Percentiles rank a stretch among this genome's conserved stretches.
phyloP scores from a whole-genome alignment of 805 yeast genomes.

The Cyberlindnera mycetangii region DNA sequence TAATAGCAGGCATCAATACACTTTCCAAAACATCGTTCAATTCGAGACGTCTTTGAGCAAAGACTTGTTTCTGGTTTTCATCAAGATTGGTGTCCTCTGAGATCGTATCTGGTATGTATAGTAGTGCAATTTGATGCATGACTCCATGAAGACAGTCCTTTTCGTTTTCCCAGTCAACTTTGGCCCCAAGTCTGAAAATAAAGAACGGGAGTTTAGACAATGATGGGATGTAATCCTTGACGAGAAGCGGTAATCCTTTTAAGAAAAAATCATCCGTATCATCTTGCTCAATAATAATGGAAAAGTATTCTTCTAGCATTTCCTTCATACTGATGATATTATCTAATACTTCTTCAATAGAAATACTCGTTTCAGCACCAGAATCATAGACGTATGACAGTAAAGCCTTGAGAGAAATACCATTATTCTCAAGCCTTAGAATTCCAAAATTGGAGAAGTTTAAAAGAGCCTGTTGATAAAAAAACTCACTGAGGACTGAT shows the following conservation, averaged over 20 bases:
- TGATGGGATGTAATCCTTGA: constrained; percentile 62
- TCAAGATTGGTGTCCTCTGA: constrained; percentile 25
- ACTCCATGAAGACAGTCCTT: constrained; percentile 64
- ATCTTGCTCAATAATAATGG: constrained; percentile 38
- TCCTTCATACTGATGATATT: constrained; percentile 52
- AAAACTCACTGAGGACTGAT: constrained; percentile 60
- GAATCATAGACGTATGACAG: constrained; percentile 13
- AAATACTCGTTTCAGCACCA: constrained; percentile 19
- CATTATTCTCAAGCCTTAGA: constrained; percentile 37
- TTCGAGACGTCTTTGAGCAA: constrained; percentile 29
- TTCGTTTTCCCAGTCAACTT: constrained; percentile 67
- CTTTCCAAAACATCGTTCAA: constrained; percentile 47
- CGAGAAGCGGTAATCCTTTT: constrained; percentile 60
- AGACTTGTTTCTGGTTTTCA: constrained; percentile 23
- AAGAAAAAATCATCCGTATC: constrained; percentile 36
- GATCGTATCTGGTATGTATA: constrained; percentile 64
- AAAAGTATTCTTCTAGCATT: constrained; percentile 82
- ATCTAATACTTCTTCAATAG: constrained; percentile 27
- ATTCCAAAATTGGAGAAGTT: constrained; percentile 83
- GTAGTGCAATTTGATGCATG: constrained; percentile 62
- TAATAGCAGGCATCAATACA: constrained; percentile 61
- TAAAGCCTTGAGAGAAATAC: constrained; percentile 9
- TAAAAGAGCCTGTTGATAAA: constrained; percentile 75
- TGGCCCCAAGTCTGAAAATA: constrained; percentile 55
- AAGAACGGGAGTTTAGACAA: constrained; percentile 64